These are phyloP conservation scores for Solanum rostratum DNA, from an alignment of 257 asterid species.

Conservation along the genomic window DNA sequence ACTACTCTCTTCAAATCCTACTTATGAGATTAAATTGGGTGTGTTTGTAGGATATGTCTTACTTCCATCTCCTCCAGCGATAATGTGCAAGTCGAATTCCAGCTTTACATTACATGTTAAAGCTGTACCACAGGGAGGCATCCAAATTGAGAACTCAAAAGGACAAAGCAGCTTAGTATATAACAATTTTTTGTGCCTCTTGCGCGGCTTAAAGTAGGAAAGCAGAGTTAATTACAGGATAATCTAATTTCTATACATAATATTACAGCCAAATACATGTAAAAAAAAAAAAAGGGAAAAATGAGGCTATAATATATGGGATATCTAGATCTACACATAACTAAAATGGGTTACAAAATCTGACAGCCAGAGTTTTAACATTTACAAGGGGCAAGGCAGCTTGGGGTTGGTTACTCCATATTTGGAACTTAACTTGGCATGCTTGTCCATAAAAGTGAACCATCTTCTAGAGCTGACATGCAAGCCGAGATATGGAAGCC, in stretches of 20 bases:
- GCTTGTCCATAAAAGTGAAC: neutral
- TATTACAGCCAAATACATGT: neutral
- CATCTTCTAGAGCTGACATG: neutral
- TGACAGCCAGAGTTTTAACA: neutral
- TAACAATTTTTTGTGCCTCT: neutral
- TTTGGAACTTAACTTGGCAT: neutral
- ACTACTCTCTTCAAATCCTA: neutral
- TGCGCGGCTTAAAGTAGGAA: neutral
- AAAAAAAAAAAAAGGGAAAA: neutral
- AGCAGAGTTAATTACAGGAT: neutral
- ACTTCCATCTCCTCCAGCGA: neutral
- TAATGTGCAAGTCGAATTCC: neutral
- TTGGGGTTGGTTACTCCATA: neutral
- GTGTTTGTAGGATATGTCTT: neutral
- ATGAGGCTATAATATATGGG: neutral
- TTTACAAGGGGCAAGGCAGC: neutral
- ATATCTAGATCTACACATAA: slow-evolving; percentile 10
- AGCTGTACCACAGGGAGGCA: neutral
- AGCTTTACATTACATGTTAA: neutral
- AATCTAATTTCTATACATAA: slow-evolving; percentile 1
- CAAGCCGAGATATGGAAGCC: neutral
- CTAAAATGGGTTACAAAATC: slow-evolving; percentile 15
- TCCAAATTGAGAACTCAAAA: neutral
- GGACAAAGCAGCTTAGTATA: neutral
- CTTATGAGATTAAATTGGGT: neutral